These are phyloP conservation scores for Globisporangium splendens DNA, from an alignment of 352 stramenopile species.

Conservation along the genomic window DNA sequence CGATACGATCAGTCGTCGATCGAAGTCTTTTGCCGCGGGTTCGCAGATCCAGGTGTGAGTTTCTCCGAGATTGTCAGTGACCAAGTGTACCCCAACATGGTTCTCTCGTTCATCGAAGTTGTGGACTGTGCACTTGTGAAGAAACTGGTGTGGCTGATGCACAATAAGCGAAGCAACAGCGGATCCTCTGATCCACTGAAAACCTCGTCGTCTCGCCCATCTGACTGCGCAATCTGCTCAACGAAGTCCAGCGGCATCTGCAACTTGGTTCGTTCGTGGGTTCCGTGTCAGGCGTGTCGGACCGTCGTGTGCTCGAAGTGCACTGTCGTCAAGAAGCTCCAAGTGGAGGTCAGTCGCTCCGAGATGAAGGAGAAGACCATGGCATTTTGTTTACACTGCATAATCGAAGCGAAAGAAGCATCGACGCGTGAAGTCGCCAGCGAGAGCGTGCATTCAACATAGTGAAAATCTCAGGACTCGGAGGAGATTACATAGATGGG, in stretches of 20 bases:
- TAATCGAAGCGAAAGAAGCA: slow-evolving; percentile 14
- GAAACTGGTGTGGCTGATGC: slow-evolving; percentile 10
- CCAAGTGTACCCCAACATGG: neutral
- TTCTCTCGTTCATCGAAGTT: slow-evolving; percentile 1
- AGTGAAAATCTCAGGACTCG: neutral
- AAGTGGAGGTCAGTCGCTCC: slow-evolving; percentile 3
- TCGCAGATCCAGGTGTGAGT: neutral
- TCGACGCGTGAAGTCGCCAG: slow-evolving; percentile 4
- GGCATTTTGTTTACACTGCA: slow-evolving; percentile 10
- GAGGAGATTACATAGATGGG: neutral
- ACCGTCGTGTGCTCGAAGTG: slow-evolving; percentile 10
- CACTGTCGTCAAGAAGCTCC: slow-evolving; percentile 12
- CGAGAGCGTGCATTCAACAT: neutral
- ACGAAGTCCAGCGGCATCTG: neutral
- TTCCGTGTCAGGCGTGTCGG: slow-evolving; percentile 7
- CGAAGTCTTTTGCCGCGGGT: slow-evolving; percentile 6
- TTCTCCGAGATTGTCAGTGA: neutral
- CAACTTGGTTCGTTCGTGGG: neutral
- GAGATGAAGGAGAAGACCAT: slow-evolving; percentile 6
- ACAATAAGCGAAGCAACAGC: neutral
- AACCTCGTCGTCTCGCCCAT: neutral
- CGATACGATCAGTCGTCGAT: slow-evolving; percentile 3
- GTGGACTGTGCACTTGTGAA: slow-evolving; percentile 9
- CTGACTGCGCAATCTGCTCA: slow-evolving; percentile 4
- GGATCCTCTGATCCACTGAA: neutral